Evolutionary conservation across 768 basidiomycete species (phyloP).

Genomic region (Solioccasus polychromus): DNA sequence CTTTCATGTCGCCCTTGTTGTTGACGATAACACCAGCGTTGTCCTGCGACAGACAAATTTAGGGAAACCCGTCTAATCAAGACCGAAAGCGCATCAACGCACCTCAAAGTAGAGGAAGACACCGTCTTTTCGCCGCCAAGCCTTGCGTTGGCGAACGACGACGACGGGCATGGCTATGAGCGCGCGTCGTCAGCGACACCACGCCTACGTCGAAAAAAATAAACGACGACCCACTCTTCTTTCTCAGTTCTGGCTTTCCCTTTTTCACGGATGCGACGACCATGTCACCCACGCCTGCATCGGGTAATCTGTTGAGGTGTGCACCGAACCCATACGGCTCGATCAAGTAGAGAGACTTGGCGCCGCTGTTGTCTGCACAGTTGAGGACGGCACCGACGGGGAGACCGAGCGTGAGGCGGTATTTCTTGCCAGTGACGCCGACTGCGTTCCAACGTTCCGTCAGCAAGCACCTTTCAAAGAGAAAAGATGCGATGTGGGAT

Average conservation of each 20-base stretch:
- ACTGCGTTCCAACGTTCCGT: slow-evolving; percentile 31
- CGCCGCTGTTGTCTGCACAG: slow-evolving; percentile 99
- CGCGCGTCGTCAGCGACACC: slow-evolving; percentile 6
- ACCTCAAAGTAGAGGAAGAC: slow-evolving; percentile 99
- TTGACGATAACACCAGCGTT: slow-evolving; percentile 98
- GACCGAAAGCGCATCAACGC: slow-evolving; percentile 15
- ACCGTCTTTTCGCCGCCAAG: slow-evolving; percentile 97
- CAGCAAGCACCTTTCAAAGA: too few species aligned
- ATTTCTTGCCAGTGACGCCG: slow-evolving; percentile 88
- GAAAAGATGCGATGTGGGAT: too few species aligned
- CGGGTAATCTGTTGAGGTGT: slow-evolving; percentile 94
- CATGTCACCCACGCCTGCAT: slow-evolving; percentile 94
- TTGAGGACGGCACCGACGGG: slow-evolving; percentile 93
- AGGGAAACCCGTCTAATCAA: background rate
- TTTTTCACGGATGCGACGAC: slow-evolving; percentile 98
- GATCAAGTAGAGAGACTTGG: slow-evolving; percentile 93
- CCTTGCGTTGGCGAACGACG: slow-evolving; percentile 95
- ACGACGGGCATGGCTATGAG: slow-evolving; percentile 90
- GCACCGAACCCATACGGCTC: slow-evolving; percentile 96
- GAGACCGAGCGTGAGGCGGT: slow-evolving; percentile 91
- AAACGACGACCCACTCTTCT: slow-evolving; percentile 99
- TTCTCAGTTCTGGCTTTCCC: slow-evolving; percentile 98
- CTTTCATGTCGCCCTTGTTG: slow-evolving; percentile 99
- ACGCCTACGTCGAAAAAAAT: background rate
- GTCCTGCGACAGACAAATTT: slow-evolving; percentile 47